Evolutionary conservation across 2,329 filamentous ascomycete genomes (phyloP).

Genomic region (Epichloe bromicola): DNA sequence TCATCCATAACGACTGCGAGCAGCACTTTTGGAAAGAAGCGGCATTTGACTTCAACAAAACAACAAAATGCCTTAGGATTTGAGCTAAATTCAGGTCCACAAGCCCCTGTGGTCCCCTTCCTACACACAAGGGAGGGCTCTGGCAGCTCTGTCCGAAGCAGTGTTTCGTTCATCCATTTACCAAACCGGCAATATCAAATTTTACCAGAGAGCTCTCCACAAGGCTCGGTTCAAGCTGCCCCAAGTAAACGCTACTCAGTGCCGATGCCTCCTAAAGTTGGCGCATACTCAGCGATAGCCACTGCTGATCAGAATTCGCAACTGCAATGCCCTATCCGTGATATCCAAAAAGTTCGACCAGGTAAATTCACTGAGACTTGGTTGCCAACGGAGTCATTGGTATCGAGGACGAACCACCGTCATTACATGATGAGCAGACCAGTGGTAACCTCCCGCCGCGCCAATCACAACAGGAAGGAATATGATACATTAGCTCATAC

Average conservation of each 20-base stretch:
- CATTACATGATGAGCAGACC: constrained; percentile 14
- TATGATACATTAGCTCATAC: constrained; percentile 36
- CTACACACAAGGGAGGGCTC: constrained; percentile 61
- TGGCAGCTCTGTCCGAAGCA: constrained; percentile 35
- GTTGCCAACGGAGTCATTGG: constrained; percentile 40
- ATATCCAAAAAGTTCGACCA: constrained; percentile 21
- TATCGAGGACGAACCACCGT: constrained; percentile 41
- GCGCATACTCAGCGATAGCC: constrained; percentile 38
- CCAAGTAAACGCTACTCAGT: constrained; percentile 36
- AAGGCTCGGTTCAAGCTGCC: constrained; percentile 29
- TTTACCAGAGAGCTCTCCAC: constrained; percentile 27
- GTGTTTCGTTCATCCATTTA: constrained; percentile 41
- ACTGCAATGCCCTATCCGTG: constrained; percentile 11
- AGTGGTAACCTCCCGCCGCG: constrained; percentile 5
- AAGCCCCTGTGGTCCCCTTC: constrained; percentile 56
- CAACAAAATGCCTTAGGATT: constrained; percentile 30
- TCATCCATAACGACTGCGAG: constrained; percentile 37
- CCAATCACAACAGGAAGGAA: constrained; percentile 23
- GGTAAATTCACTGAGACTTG: constrained; percentile 41
- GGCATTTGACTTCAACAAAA: constrained; percentile 32
- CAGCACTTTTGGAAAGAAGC: constrained; percentile 42
- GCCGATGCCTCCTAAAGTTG: constrained; percentile 21
- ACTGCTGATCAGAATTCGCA: constrained; percentile 25
- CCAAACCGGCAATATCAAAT: constrained; percentile 44
- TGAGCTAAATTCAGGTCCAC: constrained; percentile 30